Evolutionary conservation across 2,329 filamentous ascomycete genomes (phyloP).

Genomic region (Lecanicillium sp.): DNA sequence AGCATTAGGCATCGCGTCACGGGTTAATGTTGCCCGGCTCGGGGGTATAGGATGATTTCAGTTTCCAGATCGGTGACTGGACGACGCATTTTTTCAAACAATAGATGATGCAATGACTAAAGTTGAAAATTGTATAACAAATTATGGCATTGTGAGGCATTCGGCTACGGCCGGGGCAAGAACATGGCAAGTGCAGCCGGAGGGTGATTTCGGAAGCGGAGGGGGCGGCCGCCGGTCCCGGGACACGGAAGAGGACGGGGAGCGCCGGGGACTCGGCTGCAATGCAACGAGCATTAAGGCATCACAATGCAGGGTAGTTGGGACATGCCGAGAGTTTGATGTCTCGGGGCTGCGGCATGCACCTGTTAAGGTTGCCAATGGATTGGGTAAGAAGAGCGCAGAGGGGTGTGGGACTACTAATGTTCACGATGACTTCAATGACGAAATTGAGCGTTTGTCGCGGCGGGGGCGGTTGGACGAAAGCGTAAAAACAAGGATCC

Average conservation of each 20-base stretch:
- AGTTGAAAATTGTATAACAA: background rate
- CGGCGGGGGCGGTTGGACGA: background rate
- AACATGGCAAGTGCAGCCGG: background rate
- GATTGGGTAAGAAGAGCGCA: too few species aligned
- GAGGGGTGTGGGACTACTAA: background rate
- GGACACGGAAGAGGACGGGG: background rate
- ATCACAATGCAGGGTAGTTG: too few species aligned
- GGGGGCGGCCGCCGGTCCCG: background rate
- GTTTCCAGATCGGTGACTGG: background rate
- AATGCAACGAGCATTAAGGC: too few species aligned
- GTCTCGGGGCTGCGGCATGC: too few species aligned
- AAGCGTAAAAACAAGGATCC: background rate
- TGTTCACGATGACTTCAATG: slow-evolving; percentile 12
- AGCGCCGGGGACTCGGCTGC: background rate
- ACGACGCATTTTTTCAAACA: slow-evolving; percentile 1
- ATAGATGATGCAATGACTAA: slow-evolving; percentile 12
- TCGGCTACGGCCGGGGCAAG: background rate
- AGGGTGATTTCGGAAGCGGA: slow-evolving; percentile 9
- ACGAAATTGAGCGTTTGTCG: background rate
- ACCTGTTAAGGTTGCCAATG: too few species aligned
- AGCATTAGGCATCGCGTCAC: slow-evolving; percentile 7
- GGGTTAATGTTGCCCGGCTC: background rate
- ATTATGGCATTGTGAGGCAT: background rate
- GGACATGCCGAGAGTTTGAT: too few species aligned
- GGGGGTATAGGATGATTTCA: background rate